A percentile compares a stretch with the other conserved stretches of the same genome.
Conservation (phyloP, 805 yeast genomes). For the Spathaspora girioi region DNA sequence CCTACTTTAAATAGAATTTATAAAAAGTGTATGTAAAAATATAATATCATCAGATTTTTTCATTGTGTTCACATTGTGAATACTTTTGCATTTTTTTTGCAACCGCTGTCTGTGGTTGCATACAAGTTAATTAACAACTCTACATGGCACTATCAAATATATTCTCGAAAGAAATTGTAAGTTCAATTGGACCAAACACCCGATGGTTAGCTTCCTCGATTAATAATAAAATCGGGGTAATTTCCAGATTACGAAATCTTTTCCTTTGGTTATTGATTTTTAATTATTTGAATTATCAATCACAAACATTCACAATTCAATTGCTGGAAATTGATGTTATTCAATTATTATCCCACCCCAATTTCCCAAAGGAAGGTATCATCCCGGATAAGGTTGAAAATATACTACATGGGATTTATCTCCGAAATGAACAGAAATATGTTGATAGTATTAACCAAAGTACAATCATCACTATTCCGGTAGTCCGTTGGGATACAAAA, state of each 20-base stretch:
- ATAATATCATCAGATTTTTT: not conserved
- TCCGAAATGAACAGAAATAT: conserved; percentile 17
- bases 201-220: conserved; percentile 3
- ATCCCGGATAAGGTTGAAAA: conserved; percentile 3
- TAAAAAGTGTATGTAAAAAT: not conserved
- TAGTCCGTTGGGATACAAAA: conserved; percentile 3
- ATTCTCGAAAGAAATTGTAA: conserved; percentile 3
- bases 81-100: not conserved
- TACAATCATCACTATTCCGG: conserved; percentile 19
- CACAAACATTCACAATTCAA: not conserved
- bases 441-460: conserved; percentile 9
- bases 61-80: not conserved
- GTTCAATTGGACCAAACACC: not conserved
- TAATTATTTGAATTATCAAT: conserved; percentile 2
- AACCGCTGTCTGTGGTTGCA: conserved; percentile 5
- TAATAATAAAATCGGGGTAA: not conserved
- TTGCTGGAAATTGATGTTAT: conserved; percentile 4
- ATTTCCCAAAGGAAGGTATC: not conserved
- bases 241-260: conserved; percentile 1
- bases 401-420: conserved; percentile 14
- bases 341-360: conserved; percentile 1
- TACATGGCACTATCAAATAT: conserved; percentile 1
- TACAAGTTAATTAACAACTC: not conserved
- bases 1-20: not conserved
- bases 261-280: conserved; percentile 2